These are phyloP conservation scores for Gymnopus androsaceus DNA, from an alignment of 1,284 basidiomycete species.

Conservation along the genomic window DNA sequence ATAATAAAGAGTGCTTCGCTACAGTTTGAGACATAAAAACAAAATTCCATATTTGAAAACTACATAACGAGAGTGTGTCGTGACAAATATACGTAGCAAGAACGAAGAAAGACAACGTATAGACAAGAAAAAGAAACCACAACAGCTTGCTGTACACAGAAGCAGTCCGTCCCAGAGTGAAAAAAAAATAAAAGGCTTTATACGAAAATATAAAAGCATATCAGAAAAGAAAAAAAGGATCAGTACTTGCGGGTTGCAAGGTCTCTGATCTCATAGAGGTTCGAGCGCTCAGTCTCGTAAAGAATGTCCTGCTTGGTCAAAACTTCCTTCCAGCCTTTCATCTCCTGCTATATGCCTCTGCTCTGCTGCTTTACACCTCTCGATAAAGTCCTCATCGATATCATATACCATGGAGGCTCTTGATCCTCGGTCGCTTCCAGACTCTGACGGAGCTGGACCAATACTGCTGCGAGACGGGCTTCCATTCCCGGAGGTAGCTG, in stretches of 20 bases:
- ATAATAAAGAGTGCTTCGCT: neutral
- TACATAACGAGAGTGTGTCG: constrained; percentile 20
- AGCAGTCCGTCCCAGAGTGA: constrained; percentile 13
- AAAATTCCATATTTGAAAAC: constrained; percentile 17
- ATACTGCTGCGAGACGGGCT: constrained; percentile 64
- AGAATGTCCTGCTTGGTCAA: constrained; percentile 44
- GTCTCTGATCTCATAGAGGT: constrained; percentile 77
- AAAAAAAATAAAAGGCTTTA: constrained; percentile 18
- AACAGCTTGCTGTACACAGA: too few relatives aligned
- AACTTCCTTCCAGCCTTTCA: constrained; percentile 76
- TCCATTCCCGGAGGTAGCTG: constrained; percentile 40
- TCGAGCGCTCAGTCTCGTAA: constrained; percentile 55
- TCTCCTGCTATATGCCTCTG: constrained; percentile 78
- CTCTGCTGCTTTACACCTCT: constrained; percentile 74
- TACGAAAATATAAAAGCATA: constrained; percentile 9
- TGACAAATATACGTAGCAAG: constrained; percentile 5
- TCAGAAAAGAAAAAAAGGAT: constrained; percentile 23
- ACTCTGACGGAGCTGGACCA: constrained; percentile 67
- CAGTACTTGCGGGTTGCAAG: constrained; percentile 79
- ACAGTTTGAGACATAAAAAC: too few relatives aligned
- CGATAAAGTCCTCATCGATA: constrained; percentile 71
- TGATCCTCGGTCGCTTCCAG: constrained; percentile 74
- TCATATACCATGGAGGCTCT: constrained; percentile 74
- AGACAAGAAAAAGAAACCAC: constrained; percentile 8
- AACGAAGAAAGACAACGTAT: constrained; percentile 4